Evolutionary conservation across 768 basidiomycete genomes (phyloP).

Genomic region (Phylloporus sp.): DNA sequence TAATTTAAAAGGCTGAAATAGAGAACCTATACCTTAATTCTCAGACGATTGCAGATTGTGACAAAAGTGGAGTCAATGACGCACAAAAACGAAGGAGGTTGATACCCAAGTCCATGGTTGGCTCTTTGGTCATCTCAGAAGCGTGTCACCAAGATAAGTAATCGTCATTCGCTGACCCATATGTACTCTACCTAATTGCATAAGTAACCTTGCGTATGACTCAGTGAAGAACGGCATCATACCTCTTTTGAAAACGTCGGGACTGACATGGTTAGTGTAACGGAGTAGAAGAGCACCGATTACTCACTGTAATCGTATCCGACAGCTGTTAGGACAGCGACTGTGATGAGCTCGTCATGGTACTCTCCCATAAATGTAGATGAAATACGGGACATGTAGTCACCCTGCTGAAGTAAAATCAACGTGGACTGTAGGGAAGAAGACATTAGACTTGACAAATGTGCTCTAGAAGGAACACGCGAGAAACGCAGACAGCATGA

Average conservation of each 20-base stretch:
- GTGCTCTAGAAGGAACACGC: not conserved
- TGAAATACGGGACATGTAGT: not conserved
- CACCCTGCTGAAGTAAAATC: not conserved
- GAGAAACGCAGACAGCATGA: not conserved
- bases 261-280: not conserved
- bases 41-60: not conserved
- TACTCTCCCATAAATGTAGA: not conserved
- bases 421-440: not conserved
- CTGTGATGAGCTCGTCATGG: not conserved
- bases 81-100: not conserved
- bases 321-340: not conserved
- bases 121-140: not conserved
- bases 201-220: no score
- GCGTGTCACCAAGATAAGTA: not conserved
- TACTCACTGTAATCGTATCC: slow-evolving; percentile 1
- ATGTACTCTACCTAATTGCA: slow-evolving; percentile 1
- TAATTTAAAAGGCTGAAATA: slow-evolving; percentile 1
- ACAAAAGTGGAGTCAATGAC: not conserved
- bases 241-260: slow-evolving; percentile 5
- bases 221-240: not conserved
- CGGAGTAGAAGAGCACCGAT: not conserved
- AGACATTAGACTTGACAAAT: not conserved
- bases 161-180: not conserved
- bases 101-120: not conserved
- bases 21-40: not conserved